These are phyloP conservation scores for Dothideomycetes sp. DNA, from an alignment of 2,329 filamentous ascomycete genomes.

Conservation along the genomic window DNA sequence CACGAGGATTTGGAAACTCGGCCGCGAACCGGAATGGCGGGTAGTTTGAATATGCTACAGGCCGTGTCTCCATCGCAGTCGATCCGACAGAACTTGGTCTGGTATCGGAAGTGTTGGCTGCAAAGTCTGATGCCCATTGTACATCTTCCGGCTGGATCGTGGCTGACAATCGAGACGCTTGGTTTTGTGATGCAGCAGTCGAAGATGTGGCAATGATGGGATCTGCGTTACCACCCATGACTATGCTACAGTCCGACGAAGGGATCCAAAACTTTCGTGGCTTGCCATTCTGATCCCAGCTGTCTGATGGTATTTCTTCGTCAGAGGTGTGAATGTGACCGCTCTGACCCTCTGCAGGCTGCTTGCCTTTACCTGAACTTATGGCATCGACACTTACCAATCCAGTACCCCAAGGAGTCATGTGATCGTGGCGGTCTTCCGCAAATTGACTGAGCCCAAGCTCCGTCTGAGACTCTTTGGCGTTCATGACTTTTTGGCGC, in stretches of 20 bases:
- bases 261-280: constrained; percentile 49
- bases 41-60: constrained; percentile 40
- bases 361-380: constrained; percentile 32
- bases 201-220: constrained; percentile 37
- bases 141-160: constrained; percentile 43
- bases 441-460: constrained; percentile 38
- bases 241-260: constrained; percentile 42
- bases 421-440: constrained; percentile 19
- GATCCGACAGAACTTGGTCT: constrained; percentile 12
- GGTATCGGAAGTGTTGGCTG: constrained; percentile 32
- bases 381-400: constrained; percentile 15
- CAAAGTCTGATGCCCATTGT: constrained; percentile 45
- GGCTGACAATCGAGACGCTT: constrained; percentile 37
- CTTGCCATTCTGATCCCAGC: constrained; percentile 43
- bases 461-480: constrained; percentile 39
- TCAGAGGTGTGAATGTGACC: constrained; percentile 19
- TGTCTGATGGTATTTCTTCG: constrained; percentile 33
- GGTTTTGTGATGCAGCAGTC: constrained; percentile 29
- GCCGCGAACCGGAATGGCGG: constrained; percentile 49
- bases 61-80: constrained; percentile 18
- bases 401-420: constrained; percentile 12
- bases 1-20: constrained; percentile 45
- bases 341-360: constrained; percentile 17
- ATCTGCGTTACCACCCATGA: constrained; percentile 43
- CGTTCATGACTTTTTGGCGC: constrained; percentile 43